phyloP scores from a whole-genome alignment of 805 yeast species.

The Millerozyma acaciae region DNA sequence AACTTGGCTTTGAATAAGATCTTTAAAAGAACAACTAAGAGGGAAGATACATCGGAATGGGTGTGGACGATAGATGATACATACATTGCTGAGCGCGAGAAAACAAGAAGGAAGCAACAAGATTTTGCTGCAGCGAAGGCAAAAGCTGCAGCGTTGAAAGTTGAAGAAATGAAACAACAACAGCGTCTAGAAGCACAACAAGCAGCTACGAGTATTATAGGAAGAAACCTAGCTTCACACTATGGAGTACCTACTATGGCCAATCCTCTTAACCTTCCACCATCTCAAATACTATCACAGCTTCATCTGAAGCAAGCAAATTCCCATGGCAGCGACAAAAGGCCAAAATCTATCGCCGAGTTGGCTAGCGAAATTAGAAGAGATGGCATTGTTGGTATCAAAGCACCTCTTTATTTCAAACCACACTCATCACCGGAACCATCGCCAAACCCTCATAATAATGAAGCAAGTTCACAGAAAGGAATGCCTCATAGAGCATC shows the following conservation, averaged over 20 bases:
- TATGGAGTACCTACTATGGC: slow-evolving; percentile 16
- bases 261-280: slow-evolving; percentile 20
- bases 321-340: slow-evolving; percentile 13
- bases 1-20: slow-evolving; percentile 83
- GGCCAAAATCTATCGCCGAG: slow-evolving; percentile 40
- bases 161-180: slow-evolving; percentile 49
- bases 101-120: slow-evolving; percentile 57
- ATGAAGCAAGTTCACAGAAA: slow-evolving; percentile 7
- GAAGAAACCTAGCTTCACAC: slow-evolving; percentile 22
- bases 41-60: slow-evolving; percentile 68
- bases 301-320: slow-evolving; percentile 15
- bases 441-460: slow-evolving; percentile 1
- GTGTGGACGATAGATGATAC: slow-evolving; percentile 89
- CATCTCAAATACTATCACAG: slow-evolving; percentile 18
- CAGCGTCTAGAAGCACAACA: slow-evolving; percentile 33
- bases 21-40: slow-evolving; percentile 66
- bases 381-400: slow-evolving; percentile 25
- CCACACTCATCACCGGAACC: slow-evolving; percentile 18
- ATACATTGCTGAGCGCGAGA: slow-evolving; percentile 78
- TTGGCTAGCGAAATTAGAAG: slow-evolving; percentile 39
- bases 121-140: slow-evolving; percentile 61
- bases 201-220: slow-evolving; percentile 18
- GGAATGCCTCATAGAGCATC: slow-evolving; percentile 7
- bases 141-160: slow-evolving; percentile 49
- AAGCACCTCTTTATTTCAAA: slow-evolving; percentile 34